Evolutionary conservation across 768 basidiomycete genomes (phyloP).

Genomic region (Lactarius pseudohatsudake): DNA sequence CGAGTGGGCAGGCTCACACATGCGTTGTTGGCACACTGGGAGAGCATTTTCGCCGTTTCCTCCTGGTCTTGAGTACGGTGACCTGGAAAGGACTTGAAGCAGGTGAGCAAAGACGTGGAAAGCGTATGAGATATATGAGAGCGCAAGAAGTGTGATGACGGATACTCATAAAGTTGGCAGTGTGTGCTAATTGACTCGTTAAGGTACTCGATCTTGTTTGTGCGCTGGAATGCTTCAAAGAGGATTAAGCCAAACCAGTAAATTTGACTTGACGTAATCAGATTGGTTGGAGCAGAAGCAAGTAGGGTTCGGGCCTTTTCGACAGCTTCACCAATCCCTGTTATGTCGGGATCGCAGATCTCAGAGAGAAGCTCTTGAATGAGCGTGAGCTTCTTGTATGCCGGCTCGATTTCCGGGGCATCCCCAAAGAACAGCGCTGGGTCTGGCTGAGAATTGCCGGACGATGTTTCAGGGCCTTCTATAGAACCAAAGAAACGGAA

Average conservation of each 20-base stretch:
- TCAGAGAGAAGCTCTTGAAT: fast-evolving
- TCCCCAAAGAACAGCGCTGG: too few species aligned
- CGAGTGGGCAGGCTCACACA: too few species aligned
- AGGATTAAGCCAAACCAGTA: neutral
- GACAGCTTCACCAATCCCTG: neutral
- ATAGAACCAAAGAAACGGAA: too few species aligned
- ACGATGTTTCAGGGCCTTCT: neutral
- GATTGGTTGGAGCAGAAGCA: too few species aligned
- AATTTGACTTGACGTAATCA: too few species aligned
- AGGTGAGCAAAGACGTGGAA: too few species aligned
- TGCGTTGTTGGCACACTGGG: too few species aligned
- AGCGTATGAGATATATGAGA: too few species aligned
- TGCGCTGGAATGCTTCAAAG: neutral
- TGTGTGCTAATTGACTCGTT: neutral
- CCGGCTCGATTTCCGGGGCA: too few species aligned
- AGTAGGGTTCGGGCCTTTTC: neutral
- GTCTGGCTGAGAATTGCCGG: neutral
- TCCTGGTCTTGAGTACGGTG: too few species aligned
- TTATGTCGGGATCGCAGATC: neutral
- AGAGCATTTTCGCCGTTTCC: too few species aligned
- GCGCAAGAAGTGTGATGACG: neutral
- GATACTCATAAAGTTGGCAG: neutral
- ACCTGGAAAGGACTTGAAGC: too few species aligned
- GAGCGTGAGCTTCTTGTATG: neutral
- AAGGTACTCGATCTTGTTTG: neutral